Evolutionary conservation across 108 stramenopile species (phyloP).

Genomic region (Aureococcus anophagefferens): DNA sequence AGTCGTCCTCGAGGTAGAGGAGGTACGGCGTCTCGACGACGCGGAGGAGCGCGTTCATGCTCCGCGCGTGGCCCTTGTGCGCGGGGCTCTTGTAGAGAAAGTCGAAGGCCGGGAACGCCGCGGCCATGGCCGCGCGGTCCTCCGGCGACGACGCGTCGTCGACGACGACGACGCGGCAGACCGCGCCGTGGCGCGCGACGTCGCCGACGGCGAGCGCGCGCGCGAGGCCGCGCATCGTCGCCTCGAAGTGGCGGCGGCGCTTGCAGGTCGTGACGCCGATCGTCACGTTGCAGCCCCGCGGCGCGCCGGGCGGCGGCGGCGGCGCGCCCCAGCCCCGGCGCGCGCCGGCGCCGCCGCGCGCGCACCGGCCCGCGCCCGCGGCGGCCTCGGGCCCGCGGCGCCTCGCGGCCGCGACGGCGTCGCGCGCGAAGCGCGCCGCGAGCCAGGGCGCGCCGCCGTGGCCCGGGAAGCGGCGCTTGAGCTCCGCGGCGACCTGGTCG

Average conservation of each 20-base stretch:
- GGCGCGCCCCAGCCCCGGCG: slow-evolving; percentile 1
- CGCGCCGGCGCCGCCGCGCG: not conserved
- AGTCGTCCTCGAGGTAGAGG: slow-evolving; percentile 33
- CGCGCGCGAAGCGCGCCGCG: not conserved
- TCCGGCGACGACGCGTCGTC: slow-evolving; percentile 16
- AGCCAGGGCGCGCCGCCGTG: not conserved
- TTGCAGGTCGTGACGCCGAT: slow-evolving; percentile 31
- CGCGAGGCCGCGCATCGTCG: slow-evolving; percentile 3
- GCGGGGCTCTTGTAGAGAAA: not conserved
- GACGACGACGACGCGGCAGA: slow-evolving; percentile 23
- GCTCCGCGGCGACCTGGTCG: not conserved
- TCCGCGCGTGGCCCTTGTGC: slow-evolving; percentile 20
- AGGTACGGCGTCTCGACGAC: slow-evolving; percentile 27
- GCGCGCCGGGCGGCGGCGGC: no score
- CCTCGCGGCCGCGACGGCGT: not conserved
- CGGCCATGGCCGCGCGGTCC: slow-evolving; percentile 22
- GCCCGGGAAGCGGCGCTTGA: not conserved
- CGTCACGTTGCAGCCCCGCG: slow-evolving; percentile 4
- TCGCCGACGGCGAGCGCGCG: not conserved
- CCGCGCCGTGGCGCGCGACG: not conserved
- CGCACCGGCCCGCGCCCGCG: not conserved
- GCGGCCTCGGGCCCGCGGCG: not conserved
- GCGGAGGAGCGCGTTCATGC: slow-evolving; percentile 19
- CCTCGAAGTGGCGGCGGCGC: slow-evolving; percentile 13
- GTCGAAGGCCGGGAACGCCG: slow-evolving; percentile 1